These are phyloP conservation scores for Ceratobasidium sp. DNA, from an alignment of 1,284 basidiomycete species.

Conservation along the genomic window DNA sequence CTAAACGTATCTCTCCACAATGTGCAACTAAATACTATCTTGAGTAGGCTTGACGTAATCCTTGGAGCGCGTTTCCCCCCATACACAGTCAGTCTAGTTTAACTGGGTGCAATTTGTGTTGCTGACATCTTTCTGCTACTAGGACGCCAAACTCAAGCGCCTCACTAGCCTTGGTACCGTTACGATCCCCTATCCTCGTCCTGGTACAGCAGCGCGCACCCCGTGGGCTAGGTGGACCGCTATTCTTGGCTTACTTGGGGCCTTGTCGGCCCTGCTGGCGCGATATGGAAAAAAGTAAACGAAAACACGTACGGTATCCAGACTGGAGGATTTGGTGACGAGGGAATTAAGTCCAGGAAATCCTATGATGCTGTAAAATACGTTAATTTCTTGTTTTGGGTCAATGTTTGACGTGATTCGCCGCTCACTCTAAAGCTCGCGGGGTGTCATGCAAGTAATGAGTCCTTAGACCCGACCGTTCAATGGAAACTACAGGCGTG, in stretches of 20 bases:
- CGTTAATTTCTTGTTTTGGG: too few species aligned
- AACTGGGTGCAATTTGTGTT: background rate
- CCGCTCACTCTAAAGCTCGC: too few species aligned
- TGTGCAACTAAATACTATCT: constrained; percentile 11
- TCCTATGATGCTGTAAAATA: too few species aligned
- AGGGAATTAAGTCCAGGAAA: too few species aligned
- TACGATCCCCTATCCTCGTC: constrained; percentile 26
- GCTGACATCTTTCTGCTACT: background rate
- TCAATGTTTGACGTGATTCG: background rate
- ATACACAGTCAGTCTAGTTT: constrained; percentile 64
- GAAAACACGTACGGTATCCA: background rate
- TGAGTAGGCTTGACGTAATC: constrained; percentile 68
- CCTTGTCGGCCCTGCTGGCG: background rate
- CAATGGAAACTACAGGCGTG: too few species aligned
- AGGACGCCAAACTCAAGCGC: constrained; percentile 29
- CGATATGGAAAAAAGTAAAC: constrained; percentile 26
- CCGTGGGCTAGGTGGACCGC: constrained; percentile 29
- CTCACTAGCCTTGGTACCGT: constrained; percentile 6
- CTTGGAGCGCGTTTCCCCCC: constrained; percentile 74
- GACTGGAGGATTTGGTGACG: too few species aligned
- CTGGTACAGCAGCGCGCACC: constrained; percentile 7
- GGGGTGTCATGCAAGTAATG: too few species aligned
- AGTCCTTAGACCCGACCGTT: too few species aligned
- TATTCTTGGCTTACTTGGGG: constrained; percentile 14
- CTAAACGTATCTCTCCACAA: background rate